phyloP scores from a whole-genome alignment of 306 rosid species.

The Gastrolobium bilobum region DNA sequence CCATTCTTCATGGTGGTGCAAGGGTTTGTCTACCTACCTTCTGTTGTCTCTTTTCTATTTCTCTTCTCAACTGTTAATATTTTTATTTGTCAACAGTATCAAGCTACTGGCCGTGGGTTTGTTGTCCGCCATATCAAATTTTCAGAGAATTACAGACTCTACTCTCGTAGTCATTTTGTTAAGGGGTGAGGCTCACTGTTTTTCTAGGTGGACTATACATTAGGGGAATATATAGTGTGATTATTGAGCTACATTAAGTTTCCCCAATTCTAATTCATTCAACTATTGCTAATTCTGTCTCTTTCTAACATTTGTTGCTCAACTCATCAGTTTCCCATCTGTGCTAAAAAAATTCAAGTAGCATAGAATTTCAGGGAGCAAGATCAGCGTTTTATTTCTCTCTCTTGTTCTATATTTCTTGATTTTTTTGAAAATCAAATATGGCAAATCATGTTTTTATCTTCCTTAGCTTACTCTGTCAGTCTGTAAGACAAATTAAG shows the following conservation, averaged over 20 bases:
- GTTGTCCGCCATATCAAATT: slow-evolving; percentile 94
- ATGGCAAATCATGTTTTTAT: neutral
- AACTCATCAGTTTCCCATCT: neutral
- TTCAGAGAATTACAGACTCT: slow-evolving; percentile 93
- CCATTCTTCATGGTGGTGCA: slow-evolving; percentile 99
- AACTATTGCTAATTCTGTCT: neutral
- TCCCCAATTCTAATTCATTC: neutral
- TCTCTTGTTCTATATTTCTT: neutral
- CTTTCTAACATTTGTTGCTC: neutral
- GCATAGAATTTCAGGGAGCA: neutral
- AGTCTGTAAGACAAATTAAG: neutral
- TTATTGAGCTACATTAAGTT: slow-evolving; percentile 23
- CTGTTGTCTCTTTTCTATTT: slow-evolving; percentile 12
- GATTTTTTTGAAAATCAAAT: neutral
- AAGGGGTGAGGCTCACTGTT: slow-evolving; percentile 73
- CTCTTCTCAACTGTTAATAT: slow-evolving; percentile 38
- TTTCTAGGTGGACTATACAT: slow-evolving; percentile 25
- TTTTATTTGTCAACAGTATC: slow-evolving; percentile 71
- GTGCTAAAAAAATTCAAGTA: neutral
- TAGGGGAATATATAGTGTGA: slow-evolving; percentile 3
- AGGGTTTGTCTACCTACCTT: slow-evolving; percentile 67
- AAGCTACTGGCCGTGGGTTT: slow-evolving; percentile 97
- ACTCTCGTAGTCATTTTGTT: slow-evolving; percentile 97
- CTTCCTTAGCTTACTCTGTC: neutral
- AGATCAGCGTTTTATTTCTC: neutral